phyloP scores from a whole-genome alignment of 1,139 yeast species.

The Sugiyamaella xylanicola region DNA sequence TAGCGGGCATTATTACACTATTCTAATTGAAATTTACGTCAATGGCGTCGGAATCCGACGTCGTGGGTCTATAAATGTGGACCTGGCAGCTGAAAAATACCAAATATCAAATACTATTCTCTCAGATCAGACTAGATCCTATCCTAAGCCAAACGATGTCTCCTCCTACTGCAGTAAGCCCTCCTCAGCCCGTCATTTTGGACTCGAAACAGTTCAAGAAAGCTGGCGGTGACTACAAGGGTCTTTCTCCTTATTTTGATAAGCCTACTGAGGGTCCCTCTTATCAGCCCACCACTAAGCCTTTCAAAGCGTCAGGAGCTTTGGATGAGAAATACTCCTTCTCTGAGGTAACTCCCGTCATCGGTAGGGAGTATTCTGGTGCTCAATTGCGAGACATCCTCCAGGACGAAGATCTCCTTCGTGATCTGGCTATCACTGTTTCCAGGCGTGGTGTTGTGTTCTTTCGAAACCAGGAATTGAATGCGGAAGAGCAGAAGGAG shows the following conservation, averaged over 20 bases:
- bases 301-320: conserved; percentile 28
- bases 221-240: conserved; percentile 25
- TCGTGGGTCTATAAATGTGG: not conserved
- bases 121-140: too few relatives aligned
- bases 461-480: conserved; percentile 65
- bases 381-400: conserved; percentile 50
- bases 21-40: too few relatives aligned
- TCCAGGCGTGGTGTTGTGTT: conserved; percentile 70
- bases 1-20: not conserved
- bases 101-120: too few relatives aligned
- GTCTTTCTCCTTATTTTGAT: conserved; percentile 35
- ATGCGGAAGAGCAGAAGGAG: conserved; percentile 53
- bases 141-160: conserved; percentile 4
- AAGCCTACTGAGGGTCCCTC: conserved; percentile 25
- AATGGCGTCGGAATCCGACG: conserved; percentile 1
- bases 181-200: conserved; percentile 10
- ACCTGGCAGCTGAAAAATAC: too few relatives aligned
- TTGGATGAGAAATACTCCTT: conserved; percentile 34
- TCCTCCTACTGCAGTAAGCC: conserved; percentile 6
- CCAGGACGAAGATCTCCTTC: conserved; percentile 50
- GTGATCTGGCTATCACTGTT: conserved; percentile 62
- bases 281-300: conserved; percentile 19
- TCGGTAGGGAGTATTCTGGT: conserved; percentile 38
- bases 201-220: conserved; percentile 14
- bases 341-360: conserved; percentile 36